These are phyloP conservation scores for Pseudozyma pruni DNA, from an alignment of 1,284 basidiomycete genomes.

Conservation along the genomic window DNA sequence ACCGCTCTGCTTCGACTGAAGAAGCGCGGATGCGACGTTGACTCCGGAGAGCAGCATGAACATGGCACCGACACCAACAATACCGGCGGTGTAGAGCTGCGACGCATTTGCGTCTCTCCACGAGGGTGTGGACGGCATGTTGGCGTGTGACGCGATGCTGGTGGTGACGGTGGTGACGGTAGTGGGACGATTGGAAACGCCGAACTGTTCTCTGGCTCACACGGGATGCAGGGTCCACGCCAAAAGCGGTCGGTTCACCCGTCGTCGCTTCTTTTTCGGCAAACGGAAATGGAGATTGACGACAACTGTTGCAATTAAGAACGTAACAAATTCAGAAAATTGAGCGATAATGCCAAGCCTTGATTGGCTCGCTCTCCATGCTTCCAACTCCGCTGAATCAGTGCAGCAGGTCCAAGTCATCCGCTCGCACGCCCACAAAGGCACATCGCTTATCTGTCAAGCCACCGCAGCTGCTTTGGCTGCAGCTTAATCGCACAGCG, in stretches of 20 bases:
- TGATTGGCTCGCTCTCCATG: no score
- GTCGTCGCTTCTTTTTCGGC: conserved; percentile 7
- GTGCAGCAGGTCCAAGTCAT: no score
- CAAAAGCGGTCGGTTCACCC: not conserved
- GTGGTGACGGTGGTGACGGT: not conserved
- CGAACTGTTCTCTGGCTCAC: no score
- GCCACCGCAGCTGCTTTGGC: no score
- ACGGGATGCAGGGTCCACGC: conserved; percentile 15
- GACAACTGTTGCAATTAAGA: no score
- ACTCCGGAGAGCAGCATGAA: conserved; percentile 25
- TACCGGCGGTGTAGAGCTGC: conserved; percentile 29
- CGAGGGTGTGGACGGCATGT: conserved; percentile 14
- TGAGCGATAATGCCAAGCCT: no score
- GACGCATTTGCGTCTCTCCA: conserved; percentile 32
- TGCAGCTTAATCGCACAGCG: conserved; percentile 5
- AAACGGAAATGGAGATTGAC: no score
- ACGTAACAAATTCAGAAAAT: no score
- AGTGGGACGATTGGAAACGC: not conserved
- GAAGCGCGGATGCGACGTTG: conserved; percentile 15
- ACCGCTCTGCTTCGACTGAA: not conserved
- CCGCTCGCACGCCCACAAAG: no score
- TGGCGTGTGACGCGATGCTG: not conserved
- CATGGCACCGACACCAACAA: conserved; percentile 21
- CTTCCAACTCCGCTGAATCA: no score
- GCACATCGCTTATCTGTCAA: no score